These are phyloP conservation scores for Nicotiana benthamiana DNA, from an alignment of 257 asterid genomes.

Conservation along the genomic window DNA sequence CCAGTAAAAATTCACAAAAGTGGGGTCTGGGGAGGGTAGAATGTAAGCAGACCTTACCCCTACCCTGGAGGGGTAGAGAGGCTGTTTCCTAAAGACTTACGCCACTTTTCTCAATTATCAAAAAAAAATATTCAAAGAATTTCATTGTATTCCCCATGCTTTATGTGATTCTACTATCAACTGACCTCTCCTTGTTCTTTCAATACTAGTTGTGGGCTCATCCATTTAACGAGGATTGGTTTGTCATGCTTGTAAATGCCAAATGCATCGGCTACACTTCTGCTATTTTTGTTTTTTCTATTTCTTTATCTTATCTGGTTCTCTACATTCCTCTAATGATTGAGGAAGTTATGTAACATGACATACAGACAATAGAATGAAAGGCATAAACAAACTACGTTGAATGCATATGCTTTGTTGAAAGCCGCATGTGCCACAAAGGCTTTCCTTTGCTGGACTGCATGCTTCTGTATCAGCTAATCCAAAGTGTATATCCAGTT, in stretches of 20 bases:
- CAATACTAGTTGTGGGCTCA: not conserved
- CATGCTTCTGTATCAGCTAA: not conserved
- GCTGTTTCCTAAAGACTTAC: too few relatives aligned
- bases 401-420: not conserved
- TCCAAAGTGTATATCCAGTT: conserved; percentile 35
- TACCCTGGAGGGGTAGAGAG: too few relatives aligned
- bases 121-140: not conserved
- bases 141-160: not conserved
- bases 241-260: not conserved
- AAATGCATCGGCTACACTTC: not conserved
- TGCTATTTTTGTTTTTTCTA: not conserved
- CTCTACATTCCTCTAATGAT: conserved; percentile 2
- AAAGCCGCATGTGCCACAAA: not conserved
- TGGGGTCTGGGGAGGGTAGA: too few relatives aligned
- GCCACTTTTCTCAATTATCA: too few relatives aligned
- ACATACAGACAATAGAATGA: not conserved
- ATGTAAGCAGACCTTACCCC: too few relatives aligned
- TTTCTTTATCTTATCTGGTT: not conserved
- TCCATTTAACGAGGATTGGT: not conserved
- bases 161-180: not conserved
- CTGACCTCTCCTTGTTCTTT: not conserved
- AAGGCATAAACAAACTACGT: not conserved
- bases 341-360: not conserved
- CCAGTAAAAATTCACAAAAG: too few relatives aligned
- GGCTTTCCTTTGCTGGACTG: not conserved